phyloP scores from a whole-genome alignment of 164 flowering plant genomes.

The Aristolochia contorta region DNA sequence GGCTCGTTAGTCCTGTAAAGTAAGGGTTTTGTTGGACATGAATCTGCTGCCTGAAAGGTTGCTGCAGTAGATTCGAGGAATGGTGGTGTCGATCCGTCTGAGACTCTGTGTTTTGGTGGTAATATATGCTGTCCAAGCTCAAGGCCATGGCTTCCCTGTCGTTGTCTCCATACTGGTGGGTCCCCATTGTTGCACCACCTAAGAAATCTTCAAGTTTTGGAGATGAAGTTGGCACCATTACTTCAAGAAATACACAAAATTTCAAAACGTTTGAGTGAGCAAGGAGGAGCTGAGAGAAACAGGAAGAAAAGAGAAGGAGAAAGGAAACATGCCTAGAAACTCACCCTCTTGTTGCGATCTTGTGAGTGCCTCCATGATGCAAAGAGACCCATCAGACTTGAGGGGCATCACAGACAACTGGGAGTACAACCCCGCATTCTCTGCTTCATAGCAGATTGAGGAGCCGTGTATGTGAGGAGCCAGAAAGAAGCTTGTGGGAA shows the following conservation, averaged over 20 bases:
- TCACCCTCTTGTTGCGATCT: slow-evolving; percentile 57
- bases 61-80: slow-evolving; percentile 28
- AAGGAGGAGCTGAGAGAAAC: not conserved
- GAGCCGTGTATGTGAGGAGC: slow-evolving; percentile 30
- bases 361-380: slow-evolving; percentile 66
- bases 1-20: slow-evolving; percentile 24
- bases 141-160: slow-evolving; percentile 54
- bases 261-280: not conserved
- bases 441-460: slow-evolving; percentile 31
- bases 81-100: slow-evolving; percentile 24
- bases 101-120: slow-evolving; percentile 32
- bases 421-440: slow-evolving; percentile 31
- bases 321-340: not conserved
- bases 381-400: slow-evolving; percentile 87
- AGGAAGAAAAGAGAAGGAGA: not conserved
- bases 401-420: slow-evolving; percentile 66
- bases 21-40: slow-evolving; percentile 28
- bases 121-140: slow-evolving; percentile 68
- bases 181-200: slow-evolving; percentile 54
- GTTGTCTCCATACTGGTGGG: slow-evolving; percentile 29
- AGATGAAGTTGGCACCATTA: slow-evolving; percentile 44
- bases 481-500: slow-evolving; percentile 35
- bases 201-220: slow-evolving; percentile 87
- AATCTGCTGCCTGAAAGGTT: slow-evolving; percentile 24
- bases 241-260: slow-evolving; percentile 18